Evolutionary conservation across 2,329 filamentous ascomycete species (phyloP), one percentile per base, ranked within the genome.

Genomic region (Paecilomyces dactylethromorphus): DNA sequence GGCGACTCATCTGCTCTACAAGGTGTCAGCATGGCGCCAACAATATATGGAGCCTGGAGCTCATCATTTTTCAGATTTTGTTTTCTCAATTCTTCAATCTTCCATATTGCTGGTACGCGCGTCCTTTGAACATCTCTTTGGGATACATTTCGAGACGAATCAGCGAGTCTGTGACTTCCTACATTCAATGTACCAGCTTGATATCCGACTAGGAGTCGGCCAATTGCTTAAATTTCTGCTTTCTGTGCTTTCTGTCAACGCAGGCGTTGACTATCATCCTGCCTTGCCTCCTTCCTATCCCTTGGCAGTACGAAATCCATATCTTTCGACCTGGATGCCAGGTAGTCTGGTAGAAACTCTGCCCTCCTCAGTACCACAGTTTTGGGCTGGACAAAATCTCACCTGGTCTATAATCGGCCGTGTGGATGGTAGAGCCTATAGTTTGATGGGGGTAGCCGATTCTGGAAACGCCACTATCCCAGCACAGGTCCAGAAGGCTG

Each of bases 241-340:
- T 15, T 33, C 26, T 32, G 50, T 57, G 22, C 49, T 53, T 35
- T 45, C 45, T 18, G 56, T 33, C 26, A 39, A 39, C 24, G 56
- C 56, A 10, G 39, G 21, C 35, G 24, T 39, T 15, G 35, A 53
- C 24, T 57, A 71, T 59, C 60, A 63, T 12, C 70, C 71, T 22
- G 65, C 71, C 4, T 60, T 68, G 24, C 75, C 76, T 8, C 77
- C 76, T 4, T 78, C 77, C 1, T 79, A 78, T 62, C 76, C 76
- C 1, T 61, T 78, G 53, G 77, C 76, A 10, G 77, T 79, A 15
- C 71, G 73, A 39, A 77, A 74, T 59, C 76, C 76, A 35, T 78
- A 78, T 60, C 67, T 78, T 15, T 78, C 75, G 55, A 65, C 72
- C 65, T 79, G 77, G 77, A 71, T 79, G 61, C 76, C 77, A 13